These are phyloP conservation scores for Rhynchosporium agropyri DNA, from an alignment of 2,329 filamentous ascomycete genomes.

Conservation along the genomic window DNA sequence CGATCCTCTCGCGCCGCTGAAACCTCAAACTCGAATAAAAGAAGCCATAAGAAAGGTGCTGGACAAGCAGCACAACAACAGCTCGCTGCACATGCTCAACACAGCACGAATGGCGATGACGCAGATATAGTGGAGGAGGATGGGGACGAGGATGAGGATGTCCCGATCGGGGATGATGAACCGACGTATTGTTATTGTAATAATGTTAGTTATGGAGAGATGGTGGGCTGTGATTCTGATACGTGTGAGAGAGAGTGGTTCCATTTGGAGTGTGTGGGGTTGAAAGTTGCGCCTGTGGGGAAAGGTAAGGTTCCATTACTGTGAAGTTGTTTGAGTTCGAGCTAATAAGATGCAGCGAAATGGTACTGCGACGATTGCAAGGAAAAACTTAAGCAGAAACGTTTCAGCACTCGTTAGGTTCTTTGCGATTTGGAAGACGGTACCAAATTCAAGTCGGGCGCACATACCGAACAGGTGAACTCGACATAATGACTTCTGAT, in stretches of 20 bases:
- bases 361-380: slow-evolving; percentile 29
- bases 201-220: slow-evolving; percentile 78
- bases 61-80: slow-evolving; percentile 42
- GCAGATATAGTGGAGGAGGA: slow-evolving; percentile 51
- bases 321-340: neutral
- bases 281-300: slow-evolving; percentile 76
- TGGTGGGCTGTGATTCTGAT: slow-evolving; percentile 79
- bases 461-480: neutral
- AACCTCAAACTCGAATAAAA: slow-evolving; percentile 46
- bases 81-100: slow-evolving; percentile 38
- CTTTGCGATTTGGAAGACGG: no score
- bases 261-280: slow-evolving; percentile 78
- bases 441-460: neutral
- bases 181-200: slow-evolving; percentile 81
- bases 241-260: slow-evolving; percentile 80
- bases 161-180: slow-evolving; percentile 69
- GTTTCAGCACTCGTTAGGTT: slow-evolving; percentile 13
- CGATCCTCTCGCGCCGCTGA: slow-evolving; percentile 52
- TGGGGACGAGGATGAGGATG: slow-evolving; percentile 55
- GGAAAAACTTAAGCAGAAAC: slow-evolving; percentile 23
- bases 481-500: neutral
- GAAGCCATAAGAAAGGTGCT: slow-evolving; percentile 62
- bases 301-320: slow-evolving; percentile 39
- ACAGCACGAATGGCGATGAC: slow-evolving; percentile 51
- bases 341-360: slow-evolving; percentile 24